Percentiles rank a stretch among this genome's conserved stretches.
phyloP scores from a whole-genome alignment of 768 basidiomycete species.

The Podaxis pistillaris region DNA sequence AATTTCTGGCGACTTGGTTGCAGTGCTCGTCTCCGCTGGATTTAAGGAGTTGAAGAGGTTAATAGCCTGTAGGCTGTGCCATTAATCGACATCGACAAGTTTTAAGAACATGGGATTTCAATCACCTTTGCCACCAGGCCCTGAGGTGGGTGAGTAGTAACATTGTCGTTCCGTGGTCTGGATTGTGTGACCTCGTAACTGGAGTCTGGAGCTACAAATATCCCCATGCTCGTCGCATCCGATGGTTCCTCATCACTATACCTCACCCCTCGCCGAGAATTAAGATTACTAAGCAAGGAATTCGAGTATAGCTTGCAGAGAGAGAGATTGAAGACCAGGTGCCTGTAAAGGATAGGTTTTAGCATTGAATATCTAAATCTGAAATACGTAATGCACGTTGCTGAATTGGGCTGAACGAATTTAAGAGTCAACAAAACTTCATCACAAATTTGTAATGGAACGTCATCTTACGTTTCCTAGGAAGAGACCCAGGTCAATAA shows the following conservation, averaged over 20 bases:
- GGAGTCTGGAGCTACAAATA: neutral
- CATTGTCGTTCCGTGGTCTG: neutral
- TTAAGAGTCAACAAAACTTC: neutral
- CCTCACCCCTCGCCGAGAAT: neutral
- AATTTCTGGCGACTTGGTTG: neutral
- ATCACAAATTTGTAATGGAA: neutral
- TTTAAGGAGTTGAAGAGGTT: neutral
- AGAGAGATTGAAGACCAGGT: neutral
- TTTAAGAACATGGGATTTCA: no score
- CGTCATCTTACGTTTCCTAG: neutral
- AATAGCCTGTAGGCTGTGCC: neutral
- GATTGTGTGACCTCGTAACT: neutral
- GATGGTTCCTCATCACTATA: neutral
- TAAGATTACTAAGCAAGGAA: neutral
- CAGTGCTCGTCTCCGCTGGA: neutral
- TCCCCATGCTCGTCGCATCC: neutral
- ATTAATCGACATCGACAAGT: neutral
- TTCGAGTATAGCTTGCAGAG: constrained; percentile 7
- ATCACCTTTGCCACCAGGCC: no score
- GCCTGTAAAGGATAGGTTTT: neutral
- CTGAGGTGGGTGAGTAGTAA: no score
- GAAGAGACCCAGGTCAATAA: neutral
- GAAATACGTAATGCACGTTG: neutral
- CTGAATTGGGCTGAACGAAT: neutral
- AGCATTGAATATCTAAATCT: neutral